Conservation (phyloP, 1,139 yeast species). For the Suhomyces anneliseae region DNA sequence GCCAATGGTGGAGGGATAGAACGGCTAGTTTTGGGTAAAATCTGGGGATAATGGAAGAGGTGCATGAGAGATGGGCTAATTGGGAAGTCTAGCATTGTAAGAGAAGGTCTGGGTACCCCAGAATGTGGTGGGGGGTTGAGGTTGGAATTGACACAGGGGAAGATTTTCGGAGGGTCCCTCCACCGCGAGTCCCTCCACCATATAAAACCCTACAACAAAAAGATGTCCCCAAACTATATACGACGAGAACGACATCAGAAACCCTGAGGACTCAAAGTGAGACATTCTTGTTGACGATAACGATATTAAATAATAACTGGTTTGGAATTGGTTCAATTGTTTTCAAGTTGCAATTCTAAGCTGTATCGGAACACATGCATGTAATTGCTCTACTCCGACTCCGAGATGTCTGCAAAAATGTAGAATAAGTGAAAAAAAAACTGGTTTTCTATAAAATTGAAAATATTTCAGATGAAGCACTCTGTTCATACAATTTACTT, state of each 20-base stretch:
- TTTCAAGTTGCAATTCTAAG: too few relatives aligned
- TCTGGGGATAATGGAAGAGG: not conserved
- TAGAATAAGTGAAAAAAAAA: too few relatives aligned
- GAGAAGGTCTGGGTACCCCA: not conserved
- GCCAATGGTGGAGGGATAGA: conserved; percentile 1
- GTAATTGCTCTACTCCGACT: too few relatives aligned
- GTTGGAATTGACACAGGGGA: not conserved
- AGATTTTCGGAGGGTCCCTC: not conserved
- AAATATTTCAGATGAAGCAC: too few relatives aligned
- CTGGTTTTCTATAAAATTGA: too few relatives aligned
- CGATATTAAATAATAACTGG: too few relatives aligned
- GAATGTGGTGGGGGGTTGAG: not conserved
- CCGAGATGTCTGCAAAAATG: too few relatives aligned
- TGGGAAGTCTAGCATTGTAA: not conserved
- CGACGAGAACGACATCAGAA: not conserved
- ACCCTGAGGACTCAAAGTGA: too few relatives aligned
- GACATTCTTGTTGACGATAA: too few relatives aligned
- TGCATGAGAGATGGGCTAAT: not conserved
- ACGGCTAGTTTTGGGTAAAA: not conserved
- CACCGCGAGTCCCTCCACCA: conserved; percentile 1
- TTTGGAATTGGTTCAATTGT: too few relatives aligned
- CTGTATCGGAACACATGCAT: too few relatives aligned
- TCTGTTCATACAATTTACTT: too few relatives aligned
- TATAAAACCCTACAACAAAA: not conserved
- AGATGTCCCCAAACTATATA: not conserved